phyloP scores from a whole-genome alignment of 768 basidiomycete species.

The Phanerochaete sordida region DNA sequence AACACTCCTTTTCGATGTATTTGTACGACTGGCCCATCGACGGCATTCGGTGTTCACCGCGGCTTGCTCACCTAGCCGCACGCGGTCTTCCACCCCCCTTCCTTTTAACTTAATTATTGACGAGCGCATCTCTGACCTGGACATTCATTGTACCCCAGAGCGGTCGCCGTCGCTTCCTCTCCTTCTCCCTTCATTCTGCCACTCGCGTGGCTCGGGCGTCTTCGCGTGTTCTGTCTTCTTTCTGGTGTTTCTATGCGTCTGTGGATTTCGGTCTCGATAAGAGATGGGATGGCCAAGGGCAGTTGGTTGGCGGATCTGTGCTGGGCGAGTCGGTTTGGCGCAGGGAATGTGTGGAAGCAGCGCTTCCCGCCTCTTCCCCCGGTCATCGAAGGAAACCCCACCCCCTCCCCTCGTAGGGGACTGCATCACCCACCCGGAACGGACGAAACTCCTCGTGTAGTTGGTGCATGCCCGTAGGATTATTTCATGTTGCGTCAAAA shows the following conservation, averaged over 20 bases:
- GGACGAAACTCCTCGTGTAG: not conserved
- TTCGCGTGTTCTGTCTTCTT: constrained; percentile 6
- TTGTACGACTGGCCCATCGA: constrained; percentile 19
- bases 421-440: not conserved
- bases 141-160: constrained; percentile 7
- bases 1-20: constrained; percentile 1
- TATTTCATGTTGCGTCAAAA: constrained; percentile 2
- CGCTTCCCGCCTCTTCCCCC: constrained; percentile 26
- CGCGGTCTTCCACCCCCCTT: constrained; percentile 15
- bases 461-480: constrained; percentile 1
- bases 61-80: not conserved
- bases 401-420: not conserved
- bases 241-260: constrained; percentile 9
- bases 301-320: constrained; percentile 22
- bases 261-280: constrained; percentile 6
- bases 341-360: constrained; percentile 31
- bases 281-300: constrained; percentile 19
- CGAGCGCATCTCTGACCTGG: constrained; percentile 12
- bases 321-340: constrained; percentile 18
- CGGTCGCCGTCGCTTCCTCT: constrained; percentile 17
- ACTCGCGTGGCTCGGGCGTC: not conserved
- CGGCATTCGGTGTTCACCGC: constrained; percentile 12
- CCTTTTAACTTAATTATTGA: constrained; percentile 16
- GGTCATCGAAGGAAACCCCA: constrained; percentile 16
- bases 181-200: constrained; percentile 2